A percentile compares a stretch with the other conserved stretches of the same genome.
phyloP scores from a whole-genome alignment of 2,329 filamentous ascomycete genomes.

The Fusarium ramigenum region DNA sequence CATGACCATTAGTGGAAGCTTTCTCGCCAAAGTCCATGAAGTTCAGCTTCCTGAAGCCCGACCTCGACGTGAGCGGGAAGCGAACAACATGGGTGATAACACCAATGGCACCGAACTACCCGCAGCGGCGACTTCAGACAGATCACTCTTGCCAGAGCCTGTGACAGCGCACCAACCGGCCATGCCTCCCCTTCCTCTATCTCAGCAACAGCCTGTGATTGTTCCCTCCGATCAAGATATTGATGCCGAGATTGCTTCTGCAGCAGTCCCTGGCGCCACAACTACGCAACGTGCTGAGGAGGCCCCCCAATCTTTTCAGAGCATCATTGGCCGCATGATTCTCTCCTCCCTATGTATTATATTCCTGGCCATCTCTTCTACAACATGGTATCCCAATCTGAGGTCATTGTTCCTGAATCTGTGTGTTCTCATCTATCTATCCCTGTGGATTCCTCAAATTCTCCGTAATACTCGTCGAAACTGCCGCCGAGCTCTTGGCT shows the following conservation, averaged over 20 bases:
- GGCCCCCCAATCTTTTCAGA: conserved; percentile 58
- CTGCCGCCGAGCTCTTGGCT: conserved; percentile 88
- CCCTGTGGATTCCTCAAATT: conserved; percentile 93
- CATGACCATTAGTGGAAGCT: conserved; percentile 65
- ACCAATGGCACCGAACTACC: conserved; percentile 31
- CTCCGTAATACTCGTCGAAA: conserved; percentile 90
- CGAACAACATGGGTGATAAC: conserved; percentile 24
- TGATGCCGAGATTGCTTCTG: conserved; percentile 65
- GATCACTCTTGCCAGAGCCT: conserved; percentile 52
- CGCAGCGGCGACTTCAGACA: conserved; percentile 39
- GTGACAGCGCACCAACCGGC: conserved; percentile 49
- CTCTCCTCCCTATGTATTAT: conserved; percentile 64
- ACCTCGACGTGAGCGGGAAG: conserved; percentile 54
- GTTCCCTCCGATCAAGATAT: conserved; percentile 72
- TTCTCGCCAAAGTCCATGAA: conserved; percentile 68
- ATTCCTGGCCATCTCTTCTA: conserved; percentile 67
- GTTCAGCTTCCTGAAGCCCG: conserved; percentile 66
- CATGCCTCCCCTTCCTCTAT: conserved; percentile 20
- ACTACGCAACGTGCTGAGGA: conserved; percentile 41
- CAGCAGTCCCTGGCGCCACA: conserved; percentile 49
- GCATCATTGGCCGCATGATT: conserved; percentile 66
- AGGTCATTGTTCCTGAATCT: conserved; percentile 68
- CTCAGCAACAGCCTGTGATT: conserved; percentile 58
- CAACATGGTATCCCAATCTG: conserved; percentile 66
- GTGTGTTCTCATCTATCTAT: conserved; percentile 80